Base-by-base conservation (phyloP, 23 red algal genomes). In the Gracilaria gracilis region DNA sequence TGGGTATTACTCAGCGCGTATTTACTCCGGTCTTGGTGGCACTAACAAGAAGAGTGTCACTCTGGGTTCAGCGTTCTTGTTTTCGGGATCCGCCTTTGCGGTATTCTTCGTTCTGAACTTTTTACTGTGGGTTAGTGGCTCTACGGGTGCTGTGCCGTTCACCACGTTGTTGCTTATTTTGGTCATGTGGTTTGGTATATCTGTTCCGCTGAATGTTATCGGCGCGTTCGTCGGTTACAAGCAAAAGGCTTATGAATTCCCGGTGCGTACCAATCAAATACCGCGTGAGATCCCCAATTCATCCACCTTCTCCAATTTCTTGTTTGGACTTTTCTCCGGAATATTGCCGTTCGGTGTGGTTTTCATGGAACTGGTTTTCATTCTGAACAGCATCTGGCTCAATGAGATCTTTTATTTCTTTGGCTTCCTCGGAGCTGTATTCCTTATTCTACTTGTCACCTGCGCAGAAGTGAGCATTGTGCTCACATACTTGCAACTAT, bases 151-250 rank as follows among this genome's bases (percentile, higher is more conserved):
- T n/a, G 71, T 98, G 19, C 97, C 93, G 9, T 98, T 98, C 59
- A 66, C 92, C 33, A 96, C 97, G 25, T 65, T 98, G 44, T 58
- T 98, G 57, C 66, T 95, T 59, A 55, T 96, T 53, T 66, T 93
- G 51, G 53, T 98, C 34, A 91, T 98, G 81, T 98, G 97, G 97
- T 98, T 98, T 79, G 90, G 97, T 39, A 95, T 98, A 67, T 96
- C 93, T 53, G 90, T 98, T 31, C 97, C 97, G 16, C 69, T 98
- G 28, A 84, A 88, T 57, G 77, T 98, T 29, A n/a, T 95, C 59
- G 97, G 97, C 42, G 89, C 93, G 21, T 98, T 94, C 71, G 20
- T 94, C 21, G 97, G 97, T 7, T 98, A 93, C 81, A 93, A 85
- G 83, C 74, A 84, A 12, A 88, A 85, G 61, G 50, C 65, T 28